Base-by-base conservation (phyloP, 2,329 filamentous ascomycete genomes). In the Emmonsiellopsis sp. region DNA sequence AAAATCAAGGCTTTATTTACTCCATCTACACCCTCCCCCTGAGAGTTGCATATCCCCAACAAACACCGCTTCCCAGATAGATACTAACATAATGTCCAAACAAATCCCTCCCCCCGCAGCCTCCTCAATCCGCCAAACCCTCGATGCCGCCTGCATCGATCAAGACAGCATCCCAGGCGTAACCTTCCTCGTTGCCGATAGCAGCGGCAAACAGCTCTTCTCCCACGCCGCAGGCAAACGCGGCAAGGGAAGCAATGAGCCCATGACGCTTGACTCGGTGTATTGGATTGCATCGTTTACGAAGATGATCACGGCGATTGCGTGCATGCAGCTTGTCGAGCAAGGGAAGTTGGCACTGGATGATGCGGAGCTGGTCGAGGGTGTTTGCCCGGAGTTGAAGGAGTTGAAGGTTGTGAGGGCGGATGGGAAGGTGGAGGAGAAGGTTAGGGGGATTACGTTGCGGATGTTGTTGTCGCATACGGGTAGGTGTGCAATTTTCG, bases 251-350 rank as follows among this genome's bases (percentile, higher is more conserved):
- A 55, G 69, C 2, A 59, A 69, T 0, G 75, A 81, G 45, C 70
- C 76, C 3, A 82, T 87, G 78, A 76, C 76, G 0, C 66, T 81
- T 0, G 81, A 87, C 40, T 81, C 73, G 7, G 69, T 81, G 1
- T 86, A 84, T 60, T 80, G 77, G 76, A 76, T 81, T 16, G 77
- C 77, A 1, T 77, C 74, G 1, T 79, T 76, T 61, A 78, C 75
- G 1, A 77, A 77, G 59, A 60, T 76, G 51, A 59, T 77, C 0
- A 64, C 64, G 2, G 68, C 66, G 0, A 70, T 77, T 42, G 74
- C 73, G 0, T 74, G 70, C 47, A 73, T 77, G 73, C 75, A 78
- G 57, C 64, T 75, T 6, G 70, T 76, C 2, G 74, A 77, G 57
- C 64, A 72, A 54, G 72, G 71, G 0, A 62, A 62, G 11, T 57